Conservation (phyloP, 1,284 basidiomycete genomes). For the Fomitopsis palustris region DNA sequence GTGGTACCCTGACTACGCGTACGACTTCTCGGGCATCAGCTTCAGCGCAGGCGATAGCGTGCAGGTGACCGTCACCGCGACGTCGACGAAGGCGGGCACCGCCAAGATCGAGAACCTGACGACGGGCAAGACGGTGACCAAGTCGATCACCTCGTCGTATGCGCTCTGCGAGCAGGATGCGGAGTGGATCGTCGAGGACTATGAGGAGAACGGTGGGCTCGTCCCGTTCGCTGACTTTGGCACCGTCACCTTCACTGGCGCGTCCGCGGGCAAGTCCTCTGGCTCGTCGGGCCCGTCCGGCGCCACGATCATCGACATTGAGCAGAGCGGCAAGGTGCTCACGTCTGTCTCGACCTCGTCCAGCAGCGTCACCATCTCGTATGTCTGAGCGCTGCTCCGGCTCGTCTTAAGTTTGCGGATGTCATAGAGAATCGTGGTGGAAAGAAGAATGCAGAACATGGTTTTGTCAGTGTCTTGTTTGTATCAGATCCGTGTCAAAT, state of each 20-base stretch:
- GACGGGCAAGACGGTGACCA: slow-evolving; percentile 26
- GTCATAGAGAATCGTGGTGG: no score
- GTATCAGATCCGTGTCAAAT: no score
- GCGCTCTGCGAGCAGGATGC: slow-evolving; percentile 29
- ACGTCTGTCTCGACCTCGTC: slow-evolving; percentile 23
- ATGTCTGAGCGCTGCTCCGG: slow-evolving; percentile 1
- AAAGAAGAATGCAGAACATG: no score
- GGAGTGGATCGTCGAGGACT: slow-evolving; percentile 30
- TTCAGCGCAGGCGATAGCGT: slow-evolving; percentile 28
- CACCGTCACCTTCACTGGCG: background rate
- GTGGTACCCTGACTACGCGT: slow-evolving; percentile 34
- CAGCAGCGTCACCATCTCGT: slow-evolving; percentile 23
- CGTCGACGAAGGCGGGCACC: slow-evolving; percentile 23
- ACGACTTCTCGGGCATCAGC: slow-evolving; percentile 31
- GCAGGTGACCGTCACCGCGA: slow-evolving; percentile 27
- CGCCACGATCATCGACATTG: slow-evolving; percentile 29
- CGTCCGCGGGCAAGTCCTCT: background rate
- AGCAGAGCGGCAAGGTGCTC: slow-evolving; percentile 26
- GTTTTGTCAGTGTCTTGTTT: no score
- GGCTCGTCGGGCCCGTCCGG: slow-evolving; percentile 20
- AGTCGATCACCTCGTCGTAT: slow-evolving; percentile 26
- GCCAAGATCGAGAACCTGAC: slow-evolving; percentile 29
- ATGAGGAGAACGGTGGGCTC: slow-evolving; percentile 25
- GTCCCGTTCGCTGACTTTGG: slow-evolving; percentile 36
- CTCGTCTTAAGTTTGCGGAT: no score